These are phyloP conservation scores for Alnus rubra DNA, from an alignment of 306 rosid species.

Conservation along the genomic window DNA sequence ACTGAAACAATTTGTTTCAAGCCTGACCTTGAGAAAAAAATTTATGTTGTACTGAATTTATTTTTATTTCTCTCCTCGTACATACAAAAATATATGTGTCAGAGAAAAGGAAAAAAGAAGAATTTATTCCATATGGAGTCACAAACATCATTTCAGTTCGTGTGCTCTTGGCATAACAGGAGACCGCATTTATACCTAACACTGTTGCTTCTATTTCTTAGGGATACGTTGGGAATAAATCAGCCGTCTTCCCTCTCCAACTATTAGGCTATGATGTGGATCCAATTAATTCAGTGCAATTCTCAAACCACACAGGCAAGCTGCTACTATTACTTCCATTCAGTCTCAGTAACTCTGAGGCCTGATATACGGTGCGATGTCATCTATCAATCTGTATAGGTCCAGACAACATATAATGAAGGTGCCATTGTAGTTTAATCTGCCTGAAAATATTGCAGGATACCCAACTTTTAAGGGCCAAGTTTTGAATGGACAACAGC, in stretches of 20 bases:
- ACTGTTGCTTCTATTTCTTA: conserved; percentile 25
- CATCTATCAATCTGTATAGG: conserved; percentile 34
- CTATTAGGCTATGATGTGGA: conserved; percentile 88
- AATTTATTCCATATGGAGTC: not conserved
- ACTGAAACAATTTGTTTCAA: not conserved
- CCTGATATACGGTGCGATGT: conserved; percentile 50
- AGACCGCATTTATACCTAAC: conserved; percentile 7
- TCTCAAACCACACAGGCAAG: conserved; percentile 95
- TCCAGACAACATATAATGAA: conserved; percentile 28
- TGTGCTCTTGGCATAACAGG: not conserved
- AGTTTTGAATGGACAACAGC: conserved; percentile 77
- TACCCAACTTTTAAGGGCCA: conserved; percentile 89
- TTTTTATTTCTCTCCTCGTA: not conserved
- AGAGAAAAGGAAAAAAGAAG: not conserved
- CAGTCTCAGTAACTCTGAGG: conserved; percentile 47
- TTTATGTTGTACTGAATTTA: not conserved
- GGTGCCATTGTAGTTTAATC: conserved; percentile 34
- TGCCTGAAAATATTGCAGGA: conserved; percentile 50
- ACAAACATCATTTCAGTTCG: not conserved
- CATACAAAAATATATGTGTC: not conserved
- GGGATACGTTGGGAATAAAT: conserved; percentile 90
- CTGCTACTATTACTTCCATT: conserved; percentile 50
- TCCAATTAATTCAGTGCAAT: conserved; percentile 87
- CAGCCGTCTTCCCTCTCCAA: conserved; percentile 86
- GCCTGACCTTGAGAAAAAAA: not conserved